Base-by-base conservation (phyloP, 2,329 filamentous ascomycete genomes). In the Myriosclerotinia curreyana region DNA sequence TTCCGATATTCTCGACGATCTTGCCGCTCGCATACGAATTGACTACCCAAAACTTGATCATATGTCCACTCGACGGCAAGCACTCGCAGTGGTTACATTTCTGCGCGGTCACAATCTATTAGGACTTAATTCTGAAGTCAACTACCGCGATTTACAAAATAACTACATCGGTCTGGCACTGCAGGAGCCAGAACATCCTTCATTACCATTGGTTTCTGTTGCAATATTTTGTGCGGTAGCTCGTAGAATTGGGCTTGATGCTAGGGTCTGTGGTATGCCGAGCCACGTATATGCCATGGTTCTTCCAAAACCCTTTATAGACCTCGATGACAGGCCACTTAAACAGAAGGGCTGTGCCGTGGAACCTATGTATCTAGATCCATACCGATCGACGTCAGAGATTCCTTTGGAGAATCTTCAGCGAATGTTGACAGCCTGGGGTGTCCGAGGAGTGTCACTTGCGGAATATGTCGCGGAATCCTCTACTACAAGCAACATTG, bases 181-280 rank as follows among this genome's bases (percentile, higher is more conserved):
- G 51, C 86, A 85, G 44, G 86, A 90, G 58, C 78, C 83, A 8
- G 82, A 83, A 0, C 92, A 96, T 71, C 87, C 90, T 36, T 94
- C 92, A 1, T 81, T 97, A 11, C 95, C 94, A 1, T 82, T 97
- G 59, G 89, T 97, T 66, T 95, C 92, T 1, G 89, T 89, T 63
- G 89, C 88, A 66, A 96, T 98, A 67, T 99, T 89, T 76, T 95
- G 90, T 72, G 87, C 86, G 64, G 76, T 98, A 20, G 93, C 92
- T 0, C 82, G 84, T 62, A 83, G 89, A 46, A 74, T 97, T 15
- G 90, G 89, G 1, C 76, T 99, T 54, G 83, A 88, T 69, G 91
- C 93, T 0, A 85, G 86, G 42, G 92, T 90, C 62, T 94, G 90
- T 70, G 87, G 89, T 51, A 90, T 94, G 71, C 92, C 94, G 4